Evolutionary conservation across 2,329 filamentous ascomycete genomes (phyloP).

Genomic region (Colletotrichum acutatum): DNA sequence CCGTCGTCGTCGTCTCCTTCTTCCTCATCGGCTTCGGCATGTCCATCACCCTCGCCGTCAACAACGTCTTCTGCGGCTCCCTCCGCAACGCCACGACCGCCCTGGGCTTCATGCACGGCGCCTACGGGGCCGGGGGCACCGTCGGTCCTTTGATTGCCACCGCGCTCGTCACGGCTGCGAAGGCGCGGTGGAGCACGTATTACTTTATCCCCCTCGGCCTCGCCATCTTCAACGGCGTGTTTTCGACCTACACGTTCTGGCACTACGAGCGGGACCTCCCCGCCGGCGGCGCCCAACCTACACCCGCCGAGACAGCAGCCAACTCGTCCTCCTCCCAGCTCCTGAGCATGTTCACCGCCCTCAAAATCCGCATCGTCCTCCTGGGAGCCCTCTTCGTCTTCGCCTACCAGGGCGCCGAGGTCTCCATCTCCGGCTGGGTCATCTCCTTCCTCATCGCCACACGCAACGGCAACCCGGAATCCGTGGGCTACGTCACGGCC

Average conservation of each 20-base stretch:
- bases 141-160: conserved; percentile 81
- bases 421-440: conserved; percentile 87
- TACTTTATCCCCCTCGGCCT: conserved; percentile 75
- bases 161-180: conserved; percentile 70
- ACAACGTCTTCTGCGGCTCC: conserved; percentile 69
- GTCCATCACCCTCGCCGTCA: conserved; percentile 66
- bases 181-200: conserved; percentile 75
- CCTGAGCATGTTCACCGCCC: conserved; percentile 57
- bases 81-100: conserved; percentile 64
- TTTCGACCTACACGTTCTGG: conserved; percentile 76
- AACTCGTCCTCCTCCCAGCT: conserved; percentile 42
- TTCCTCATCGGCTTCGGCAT: conserved; percentile 73
- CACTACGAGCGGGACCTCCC: conserved; percentile 71
- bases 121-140: conserved; percentile 74
- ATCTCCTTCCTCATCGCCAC: conserved; percentile 84
- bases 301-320: neutral
- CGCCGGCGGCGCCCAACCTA: conserved; percentile 21
- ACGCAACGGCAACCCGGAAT: conserved; percentile 74
- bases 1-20: conserved; percentile 73
- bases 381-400: conserved; percentile 86
- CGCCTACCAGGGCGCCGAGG: conserved; percentile 86
- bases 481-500: conserved; percentile 83
- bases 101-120: conserved; percentile 74
- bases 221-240: conserved; percentile 64
- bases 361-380: conserved; percentile 70